Evolutionary conservation across 352 stramenopile genomes (phyloP), one percentile per base, ranked within the genome.

Genomic region (Globisporangium okanoganense): DNA sequence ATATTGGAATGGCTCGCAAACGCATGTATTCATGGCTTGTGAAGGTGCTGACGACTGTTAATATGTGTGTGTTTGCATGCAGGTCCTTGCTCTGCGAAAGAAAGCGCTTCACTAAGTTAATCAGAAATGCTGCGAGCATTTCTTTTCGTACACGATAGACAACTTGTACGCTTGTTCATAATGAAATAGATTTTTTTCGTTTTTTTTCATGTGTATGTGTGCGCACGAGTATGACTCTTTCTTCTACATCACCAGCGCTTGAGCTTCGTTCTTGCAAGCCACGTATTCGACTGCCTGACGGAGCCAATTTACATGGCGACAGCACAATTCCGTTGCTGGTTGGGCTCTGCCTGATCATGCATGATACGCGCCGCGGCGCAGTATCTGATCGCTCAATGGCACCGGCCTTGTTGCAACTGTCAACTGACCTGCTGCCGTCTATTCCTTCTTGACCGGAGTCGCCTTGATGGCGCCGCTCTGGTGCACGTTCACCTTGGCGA

Each of bases 401-500:
- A 38, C 6, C 31, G n/a, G n/a, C n/a, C 24, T 38, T n/a, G 16
- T 18, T 35, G 12, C 18, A 25, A 38, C 14, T 36, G 5, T 7
- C 16, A 20, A 25, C 20, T 38, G 2, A 47, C 14, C 1, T 18
- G n/a, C 35, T 63, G 20, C 62, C 27, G 57, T 45, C 60, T 79
- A 78, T 16, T 85, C 57, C 55, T 89, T 87, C 72, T 82, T 85
- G 36, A 71, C 43, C 7, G 76, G 62, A 40, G 81, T 82, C 36
- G 73, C 71, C 65, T 90, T 91, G 29, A 90, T 90, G 25, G 66
- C 41, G 56, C 84, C 84, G 62, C 78, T 90, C 61, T 90, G 58
- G 66, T 94, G 80, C 40, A 88, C 84, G 45, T 94, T 87, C 56
- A 94, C 84, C 65, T 90, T 90, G 29, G 75, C 77, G 12, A 88